Percentiles rank a stretch among this genome's conserved stretches.
Conservation (phyloP, 2,329 filamentous ascomycete species). For the Fonsecaea monophora region DNA sequence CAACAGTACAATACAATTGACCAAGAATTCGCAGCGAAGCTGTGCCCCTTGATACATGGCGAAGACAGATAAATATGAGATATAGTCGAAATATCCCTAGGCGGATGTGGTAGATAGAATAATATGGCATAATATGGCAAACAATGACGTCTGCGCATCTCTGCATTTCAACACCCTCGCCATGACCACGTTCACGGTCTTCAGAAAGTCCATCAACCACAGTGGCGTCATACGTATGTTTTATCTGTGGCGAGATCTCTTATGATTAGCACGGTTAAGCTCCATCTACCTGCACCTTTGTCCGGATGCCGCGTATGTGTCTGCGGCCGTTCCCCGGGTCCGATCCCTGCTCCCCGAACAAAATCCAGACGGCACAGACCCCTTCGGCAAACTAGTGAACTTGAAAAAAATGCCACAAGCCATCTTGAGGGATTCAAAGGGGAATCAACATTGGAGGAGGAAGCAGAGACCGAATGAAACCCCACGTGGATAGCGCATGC, state of each 20-base stretch:
- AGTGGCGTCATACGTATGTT: too few species aligned
- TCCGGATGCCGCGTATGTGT: slow-evolving; percentile 8
- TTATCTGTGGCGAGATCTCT: too few species aligned
- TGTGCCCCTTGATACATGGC: too few species aligned
- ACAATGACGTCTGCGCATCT: slow-evolving; percentile 3
- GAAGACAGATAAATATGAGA: too few species aligned
- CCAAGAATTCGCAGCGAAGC: too few species aligned
- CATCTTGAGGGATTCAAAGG: slow-evolving; percentile 19
- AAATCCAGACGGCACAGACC: slow-evolving; percentile 27
- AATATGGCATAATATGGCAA: too few species aligned
- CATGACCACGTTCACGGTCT: not conserved
- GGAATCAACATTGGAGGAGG: not conserved
- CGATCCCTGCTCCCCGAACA: slow-evolving; percentile 28
- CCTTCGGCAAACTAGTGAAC: slow-evolving; percentile 19
- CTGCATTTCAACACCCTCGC: not conserved
- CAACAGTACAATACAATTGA: too few species aligned
- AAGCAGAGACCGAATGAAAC: not conserved
- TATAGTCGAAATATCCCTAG: too few species aligned
- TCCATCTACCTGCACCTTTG: too few species aligned
- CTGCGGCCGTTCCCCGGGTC: slow-evolving; percentile 4
- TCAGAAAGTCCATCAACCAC: not conserved
- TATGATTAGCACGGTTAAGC: too few species aligned
- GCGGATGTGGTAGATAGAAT: too few species aligned
- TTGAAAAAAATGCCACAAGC: slow-evolving; percentile 32
- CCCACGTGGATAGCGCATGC: slow-evolving; percentile 3